These are phyloP conservation scores for Aureobasidium sp. DNA, from an alignment of 2,329 filamentous ascomycete species.

Conservation along the genomic window DNA sequence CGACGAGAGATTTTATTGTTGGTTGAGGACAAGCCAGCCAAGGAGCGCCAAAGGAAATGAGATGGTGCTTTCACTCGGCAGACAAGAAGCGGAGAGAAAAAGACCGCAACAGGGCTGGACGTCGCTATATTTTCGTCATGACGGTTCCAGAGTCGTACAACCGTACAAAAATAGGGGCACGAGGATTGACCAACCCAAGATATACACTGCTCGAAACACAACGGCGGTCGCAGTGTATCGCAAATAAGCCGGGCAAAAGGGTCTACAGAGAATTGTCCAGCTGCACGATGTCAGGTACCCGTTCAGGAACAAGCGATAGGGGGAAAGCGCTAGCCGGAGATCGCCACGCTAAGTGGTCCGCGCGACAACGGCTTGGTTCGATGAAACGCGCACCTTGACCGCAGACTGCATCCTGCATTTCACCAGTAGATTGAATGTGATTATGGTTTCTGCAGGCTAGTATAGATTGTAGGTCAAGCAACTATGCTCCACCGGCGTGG, in stretches of 20 bases:
- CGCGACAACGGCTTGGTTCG: constrained; percentile 11
- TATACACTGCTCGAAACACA: constrained; percentile 1
- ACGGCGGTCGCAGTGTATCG: constrained; percentile 9
- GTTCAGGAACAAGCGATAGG: constrained; percentile 11
- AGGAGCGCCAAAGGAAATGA: constrained; percentile 15
- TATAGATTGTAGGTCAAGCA: constrained; percentile 8
- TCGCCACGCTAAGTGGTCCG: constrained; percentile 13
- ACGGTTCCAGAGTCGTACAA: not conserved
- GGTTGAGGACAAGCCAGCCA: constrained; percentile 9
- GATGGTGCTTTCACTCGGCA: not conserved
- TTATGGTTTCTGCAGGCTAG: constrained; percentile 9
- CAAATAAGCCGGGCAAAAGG: constrained; percentile 12
- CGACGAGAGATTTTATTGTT: constrained; percentile 10
- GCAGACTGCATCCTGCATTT: constrained; percentile 9
- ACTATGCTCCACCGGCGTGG: not conserved
- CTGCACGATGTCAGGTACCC: constrained; percentile 14
- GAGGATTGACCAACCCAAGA: not conserved
- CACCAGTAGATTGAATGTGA: constrained; percentile 8
- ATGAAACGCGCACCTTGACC: constrained; percentile 14
- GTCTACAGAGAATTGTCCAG: not conserved
- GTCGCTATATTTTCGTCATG: not conserved
- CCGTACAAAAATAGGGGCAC: not conserved
- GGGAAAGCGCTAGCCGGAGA: constrained; percentile 8
- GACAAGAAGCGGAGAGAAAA: not conserved
- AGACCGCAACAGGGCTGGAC: not conserved